Evolutionary conservation across 306 rosid genomes (phyloP).

Genomic region (Crataegus laevigata): DNA sequence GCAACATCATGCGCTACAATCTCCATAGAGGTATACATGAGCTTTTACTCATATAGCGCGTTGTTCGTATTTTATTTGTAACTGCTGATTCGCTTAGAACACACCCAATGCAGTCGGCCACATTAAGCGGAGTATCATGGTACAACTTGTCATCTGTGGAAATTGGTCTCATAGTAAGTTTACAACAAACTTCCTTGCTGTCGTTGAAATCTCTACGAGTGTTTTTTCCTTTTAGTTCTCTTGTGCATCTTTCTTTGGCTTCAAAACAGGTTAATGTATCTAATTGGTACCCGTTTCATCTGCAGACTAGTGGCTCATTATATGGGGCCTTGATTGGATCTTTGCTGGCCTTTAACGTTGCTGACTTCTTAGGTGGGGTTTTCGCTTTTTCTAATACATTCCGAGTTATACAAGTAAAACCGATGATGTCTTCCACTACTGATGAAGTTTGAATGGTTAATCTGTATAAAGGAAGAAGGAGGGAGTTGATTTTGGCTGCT

Average conservation of each 20-base stretch:
- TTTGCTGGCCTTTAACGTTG: slow-evolving; percentile 70
- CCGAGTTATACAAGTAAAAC: slow-evolving; percentile 8
- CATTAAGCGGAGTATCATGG: slow-evolving; percentile 86
- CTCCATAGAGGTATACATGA: slow-evolving; percentile 54
- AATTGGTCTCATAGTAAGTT: slow-evolving; percentile 85
- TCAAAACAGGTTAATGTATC: not conserved
- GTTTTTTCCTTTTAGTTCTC: not conserved
- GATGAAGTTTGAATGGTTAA: slow-evolving; percentile 22
- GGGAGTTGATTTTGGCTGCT: slow-evolving; percentile 75
- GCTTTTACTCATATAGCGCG: not conserved
- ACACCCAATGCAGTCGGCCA: slow-evolving; percentile 49
- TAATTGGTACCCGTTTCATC: slow-evolving; percentile 21
- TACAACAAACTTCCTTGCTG: slow-evolving; percentile 1
- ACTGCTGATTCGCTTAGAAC: not conserved
- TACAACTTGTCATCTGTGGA: slow-evolving; percentile 67
- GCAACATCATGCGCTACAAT: slow-evolving; percentile 82
- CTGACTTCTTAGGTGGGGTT: slow-evolving; percentile 70
- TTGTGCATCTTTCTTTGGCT: not conserved
- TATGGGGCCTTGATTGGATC: slow-evolving; percentile 97
- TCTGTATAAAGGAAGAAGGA: slow-evolving; percentile 63
- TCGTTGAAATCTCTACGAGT: slow-evolving; percentile 14
- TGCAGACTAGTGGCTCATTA: slow-evolving; percentile 95
- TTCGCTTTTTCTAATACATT: slow-evolving; percentile 4
- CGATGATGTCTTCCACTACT: slow-evolving; percentile 6
- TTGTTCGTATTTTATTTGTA: not conserved